Conservation (phyloP, 1,284 basidiomycete species). For the Xerocomus amazonicus region DNA sequence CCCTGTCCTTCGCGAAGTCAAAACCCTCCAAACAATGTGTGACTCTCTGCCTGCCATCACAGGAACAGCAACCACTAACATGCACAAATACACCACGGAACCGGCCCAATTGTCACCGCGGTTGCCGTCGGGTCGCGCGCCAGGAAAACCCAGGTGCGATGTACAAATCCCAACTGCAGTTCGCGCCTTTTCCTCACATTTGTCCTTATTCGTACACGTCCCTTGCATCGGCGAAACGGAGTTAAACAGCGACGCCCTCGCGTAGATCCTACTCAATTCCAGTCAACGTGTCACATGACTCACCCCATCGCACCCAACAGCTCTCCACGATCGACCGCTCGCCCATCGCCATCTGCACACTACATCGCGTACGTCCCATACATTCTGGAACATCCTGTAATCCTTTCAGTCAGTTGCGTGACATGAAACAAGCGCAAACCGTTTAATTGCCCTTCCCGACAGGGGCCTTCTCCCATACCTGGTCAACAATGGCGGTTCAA, state of each 20-base stretch:
- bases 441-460: background rate
- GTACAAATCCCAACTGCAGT: no score
- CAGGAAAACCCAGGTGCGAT: no score
- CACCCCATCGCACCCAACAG: conserved; percentile 38
- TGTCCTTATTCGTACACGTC: conserved; percentile 22
- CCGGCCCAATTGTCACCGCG: conserved; percentile 18
- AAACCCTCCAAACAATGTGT: conserved; percentile 4
- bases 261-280: background rate
- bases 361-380: conserved; percentile 38
- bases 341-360: conserved; percentile 37
- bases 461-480: conserved; percentile 13
- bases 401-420: background rate
- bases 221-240: conserved; percentile 25
- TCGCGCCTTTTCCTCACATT: conserved; percentile 5
- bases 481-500: conserved; percentile 24
- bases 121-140: conserved; percentile 11
- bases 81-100: conserved; percentile 24
- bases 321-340: conserved; percentile 46
- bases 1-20: background rate
- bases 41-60: conserved; percentile 21
- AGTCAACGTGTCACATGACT: background rate
- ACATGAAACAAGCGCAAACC: conserved; percentile 9
- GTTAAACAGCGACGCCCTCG: conserved; percentile 9
- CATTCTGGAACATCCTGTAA: conserved; percentile 19
- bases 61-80: conserved; percentile 20